Percentiles rank a stretch among this genome's conserved stretches.
These are phyloP conservation scores for Stagonosporopsis vannaccii DNA, from an alignment of 2,329 filamentous ascomycete species.

Conservation along the genomic window DNA sequence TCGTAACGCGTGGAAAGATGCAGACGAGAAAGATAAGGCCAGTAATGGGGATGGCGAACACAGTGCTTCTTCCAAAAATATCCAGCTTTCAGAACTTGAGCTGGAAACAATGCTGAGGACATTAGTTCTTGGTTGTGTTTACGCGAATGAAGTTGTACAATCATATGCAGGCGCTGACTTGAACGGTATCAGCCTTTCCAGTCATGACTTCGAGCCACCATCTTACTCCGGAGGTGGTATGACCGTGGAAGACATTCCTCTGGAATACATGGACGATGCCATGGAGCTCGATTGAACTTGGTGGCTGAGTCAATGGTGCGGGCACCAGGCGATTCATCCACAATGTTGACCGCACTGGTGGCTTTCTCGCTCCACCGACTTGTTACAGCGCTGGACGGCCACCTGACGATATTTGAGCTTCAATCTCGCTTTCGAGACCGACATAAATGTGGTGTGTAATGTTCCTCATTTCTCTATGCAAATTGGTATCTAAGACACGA, in stretches of 20 bases:
- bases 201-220: slow-evolving; percentile 32
- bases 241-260: slow-evolving; percentile 34
- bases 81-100: slow-evolving; percentile 66
- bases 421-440: background rate
- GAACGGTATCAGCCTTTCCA: slow-evolving; percentile 21
- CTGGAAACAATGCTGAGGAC: slow-evolving; percentile 65
- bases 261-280: slow-evolving; percentile 46
- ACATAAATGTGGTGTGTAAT: background rate
- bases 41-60: slow-evolving; percentile 27
- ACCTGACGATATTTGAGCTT: too few relatives aligned
- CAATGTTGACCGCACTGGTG: too few relatives aligned
- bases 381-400: too few relatives aligned
- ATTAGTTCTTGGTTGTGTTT: slow-evolving; percentile 67
- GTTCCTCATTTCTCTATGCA: background rate
- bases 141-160: slow-evolving; percentile 58
- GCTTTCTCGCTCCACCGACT: background rate
- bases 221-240: slow-evolving; percentile 14
- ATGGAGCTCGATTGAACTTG: slow-evolving; percentile 43
- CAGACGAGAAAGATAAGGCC: slow-evolving; percentile 54
- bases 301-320: background rate
- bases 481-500: slow-evolving; percentile 16
- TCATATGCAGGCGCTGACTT: slow-evolving; percentile 8
- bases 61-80: slow-evolving; percentile 32
- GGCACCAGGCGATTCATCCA: too few relatives aligned
- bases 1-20: slow-evolving; percentile 76